Percentiles rank a stretch among this genome's conserved stretches.
Conservation (phyloP, 257 asterid species). For the Solanum boliviense region DNA sequence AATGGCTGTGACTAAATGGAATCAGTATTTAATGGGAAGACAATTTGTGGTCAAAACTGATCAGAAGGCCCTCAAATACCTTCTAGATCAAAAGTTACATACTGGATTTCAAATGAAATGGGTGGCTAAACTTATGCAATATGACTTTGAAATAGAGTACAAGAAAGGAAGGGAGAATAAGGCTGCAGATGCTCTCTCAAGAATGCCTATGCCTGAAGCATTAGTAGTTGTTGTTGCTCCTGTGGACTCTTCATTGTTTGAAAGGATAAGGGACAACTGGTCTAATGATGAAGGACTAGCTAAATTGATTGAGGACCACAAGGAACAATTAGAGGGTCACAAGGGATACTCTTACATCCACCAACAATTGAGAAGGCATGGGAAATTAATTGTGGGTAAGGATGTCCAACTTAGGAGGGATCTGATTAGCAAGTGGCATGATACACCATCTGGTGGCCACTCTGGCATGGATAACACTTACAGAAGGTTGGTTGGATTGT, state of each 20-base stretch:
- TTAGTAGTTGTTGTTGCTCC: too few species aligned
- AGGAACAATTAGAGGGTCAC: not conserved
- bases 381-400: too few species aligned
- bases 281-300: not conserved
- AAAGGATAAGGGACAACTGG: not conserved
- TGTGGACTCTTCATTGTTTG: too few species aligned
- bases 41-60: not conserved
- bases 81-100: not conserved
- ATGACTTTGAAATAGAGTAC: too few species aligned
- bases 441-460: not conserved
- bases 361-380: not conserved
- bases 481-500: too few species aligned
- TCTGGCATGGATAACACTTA: not conserved
- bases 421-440: not conserved
- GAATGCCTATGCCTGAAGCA: not conserved
- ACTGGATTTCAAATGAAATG: not conserved
- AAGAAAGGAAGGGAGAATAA: not conserved
- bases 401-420: not conserved
- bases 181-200: not conserved
- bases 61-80: not conserved
- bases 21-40: not conserved
- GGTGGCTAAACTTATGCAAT: not conserved
- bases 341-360: not conserved
- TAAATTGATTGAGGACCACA: too few species aligned
- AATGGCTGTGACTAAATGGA: not conserved